A percentile compares a stretch with the other conserved stretches of the same genome.
Conservation (phyloP, 164 flowering plant genomes). For the Aristolochia californica region DNA sequence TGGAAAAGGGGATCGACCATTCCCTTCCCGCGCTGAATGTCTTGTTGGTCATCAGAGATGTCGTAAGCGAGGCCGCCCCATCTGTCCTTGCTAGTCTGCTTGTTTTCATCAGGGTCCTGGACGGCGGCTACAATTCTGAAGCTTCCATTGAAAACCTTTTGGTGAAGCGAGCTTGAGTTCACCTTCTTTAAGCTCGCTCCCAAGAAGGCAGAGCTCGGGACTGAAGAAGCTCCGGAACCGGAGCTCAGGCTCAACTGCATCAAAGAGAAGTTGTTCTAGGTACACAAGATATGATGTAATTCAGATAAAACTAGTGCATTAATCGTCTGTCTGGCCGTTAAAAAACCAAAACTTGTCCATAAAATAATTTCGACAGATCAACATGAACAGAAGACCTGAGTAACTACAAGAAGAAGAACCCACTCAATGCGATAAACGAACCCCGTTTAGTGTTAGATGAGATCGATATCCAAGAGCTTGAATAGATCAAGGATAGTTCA, state of each 20-base stretch:
- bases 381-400: background rate
- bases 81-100: slow-evolving; percentile 37
- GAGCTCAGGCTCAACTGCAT: slow-evolving; percentile 36
- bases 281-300: background rate
- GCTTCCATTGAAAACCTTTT: slow-evolving; percentile 8
- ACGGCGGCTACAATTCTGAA: slow-evolving; percentile 19
- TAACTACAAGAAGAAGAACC: background rate
- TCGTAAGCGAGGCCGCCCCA: slow-evolving; percentile 47
- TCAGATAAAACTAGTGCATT: background rate
- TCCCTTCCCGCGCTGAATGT: slow-evolving; percentile 53
- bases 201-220: slow-evolving; percentile 39
- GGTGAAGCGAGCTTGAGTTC: slow-evolving; percentile 15
- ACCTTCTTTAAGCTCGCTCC: slow-evolving; percentile 46
- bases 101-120: slow-evolving; percentile 25
- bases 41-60: slow-evolving; percentile 53
- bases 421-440: no score
- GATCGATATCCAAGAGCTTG: no score
- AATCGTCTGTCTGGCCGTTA: background rate
- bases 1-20: slow-evolving; percentile 51
- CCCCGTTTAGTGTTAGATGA: no score
- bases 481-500: no score
- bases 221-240: slow-evolving; percentile 26
- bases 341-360: background rate
- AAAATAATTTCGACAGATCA: background rate
- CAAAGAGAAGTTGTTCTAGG: slow-evolving; percentile 9